These are phyloP conservation scores for Theobroma grandiflorum DNA, from an alignment of 441 rosid genomes.

Conservation along the genomic window DNA sequence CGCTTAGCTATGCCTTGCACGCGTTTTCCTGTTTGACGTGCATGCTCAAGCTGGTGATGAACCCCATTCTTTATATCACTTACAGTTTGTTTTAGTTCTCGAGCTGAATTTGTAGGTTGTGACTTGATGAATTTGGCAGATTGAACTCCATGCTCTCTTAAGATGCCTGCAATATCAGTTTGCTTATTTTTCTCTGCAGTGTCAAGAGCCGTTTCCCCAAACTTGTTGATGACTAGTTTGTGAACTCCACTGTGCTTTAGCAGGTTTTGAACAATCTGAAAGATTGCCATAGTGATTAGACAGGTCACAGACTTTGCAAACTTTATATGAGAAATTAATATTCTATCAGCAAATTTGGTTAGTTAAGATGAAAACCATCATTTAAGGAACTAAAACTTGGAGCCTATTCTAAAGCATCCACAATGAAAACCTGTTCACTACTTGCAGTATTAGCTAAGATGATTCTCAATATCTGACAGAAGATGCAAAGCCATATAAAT, in stretches of 20 bases:
- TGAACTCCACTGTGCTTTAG: conserved; percentile 36
- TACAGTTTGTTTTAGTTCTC: conserved; percentile 65
- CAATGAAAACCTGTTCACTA: not conserved
- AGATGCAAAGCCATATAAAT: conserved; percentile 1
- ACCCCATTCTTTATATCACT: conserved; percentile 76
- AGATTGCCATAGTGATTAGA: conserved; percentile 8
- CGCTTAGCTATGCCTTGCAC: conserved; percentile 71
- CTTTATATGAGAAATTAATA: not conserved
- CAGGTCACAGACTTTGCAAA: not conserved
- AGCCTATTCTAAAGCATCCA: not conserved
- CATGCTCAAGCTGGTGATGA: conserved; percentile 62
- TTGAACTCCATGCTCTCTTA: conserved; percentile 57
- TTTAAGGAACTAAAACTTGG: not conserved
- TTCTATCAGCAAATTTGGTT: not conserved
- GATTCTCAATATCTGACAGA: conserved; percentile 9
- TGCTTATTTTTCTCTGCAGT: conserved; percentile 59
- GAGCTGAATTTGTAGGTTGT: conserved; percentile 42
- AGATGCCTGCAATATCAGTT: conserved; percentile 43
- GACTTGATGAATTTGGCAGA: conserved; percentile 63
- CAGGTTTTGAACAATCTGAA: conserved; percentile 56
- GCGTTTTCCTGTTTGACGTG: conserved; percentile 57
- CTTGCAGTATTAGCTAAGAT: not conserved
- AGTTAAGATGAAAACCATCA: not conserved
- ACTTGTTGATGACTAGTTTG: conserved; percentile 46
- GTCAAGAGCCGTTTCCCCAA: conserved; percentile 70